A percentile compares a stretch with the other conserved stretches of the same genome.
Evolutionary conservation across 192 early-diverging fungal species (phyloP).

Genomic region (Lobosporangium transversale): DNA sequence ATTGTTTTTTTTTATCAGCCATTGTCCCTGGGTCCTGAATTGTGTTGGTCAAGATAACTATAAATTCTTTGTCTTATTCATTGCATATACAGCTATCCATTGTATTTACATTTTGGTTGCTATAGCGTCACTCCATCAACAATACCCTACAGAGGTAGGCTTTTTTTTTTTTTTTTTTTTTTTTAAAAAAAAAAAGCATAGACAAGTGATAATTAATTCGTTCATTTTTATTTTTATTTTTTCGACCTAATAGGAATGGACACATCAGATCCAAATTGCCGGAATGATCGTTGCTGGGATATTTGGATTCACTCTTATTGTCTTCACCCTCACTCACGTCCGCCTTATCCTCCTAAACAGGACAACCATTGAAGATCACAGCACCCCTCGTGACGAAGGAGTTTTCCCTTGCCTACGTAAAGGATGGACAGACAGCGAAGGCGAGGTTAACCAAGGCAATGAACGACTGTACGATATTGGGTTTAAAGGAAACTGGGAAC

Average conservation of each 20-base stretch:
- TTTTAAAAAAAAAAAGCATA: constrained; percentile 17
- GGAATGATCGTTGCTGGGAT: constrained; percentile 36
- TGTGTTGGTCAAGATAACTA: constrained; percentile 67
- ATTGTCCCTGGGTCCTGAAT: constrained; percentile 54
- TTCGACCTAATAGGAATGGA: constrained; percentile 12
- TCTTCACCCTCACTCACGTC: constrained; percentile 56
- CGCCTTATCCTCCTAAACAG: constrained; percentile 57
- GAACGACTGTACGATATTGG: constrained; percentile 57
- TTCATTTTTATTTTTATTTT: constrained; percentile 1
- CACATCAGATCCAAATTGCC: constrained; percentile 32
- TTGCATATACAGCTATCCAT: constrained; percentile 60
- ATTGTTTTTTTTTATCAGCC: too few relatives aligned
- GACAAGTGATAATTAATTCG: too few relatives aligned
- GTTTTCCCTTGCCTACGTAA: constrained; percentile 52
- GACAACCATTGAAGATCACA: constrained; percentile 61
- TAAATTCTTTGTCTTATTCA: constrained; percentile 65
- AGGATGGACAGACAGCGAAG: constrained; percentile 49
- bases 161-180: constrained; percentile 5
- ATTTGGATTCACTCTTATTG: constrained; percentile 57
- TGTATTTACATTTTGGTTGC: constrained; percentile 54
- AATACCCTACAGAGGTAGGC: constrained; percentile 33
- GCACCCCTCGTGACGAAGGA: constrained; percentile 47
- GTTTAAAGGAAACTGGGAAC: constrained; percentile 56
- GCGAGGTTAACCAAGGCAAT: constrained; percentile 37
- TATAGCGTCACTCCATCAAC: constrained; percentile 37